Evolutionary conservation across 176 grass and related monocot species (phyloP).

Genomic region (Rhipidocladum racemiflorum): DNA sequence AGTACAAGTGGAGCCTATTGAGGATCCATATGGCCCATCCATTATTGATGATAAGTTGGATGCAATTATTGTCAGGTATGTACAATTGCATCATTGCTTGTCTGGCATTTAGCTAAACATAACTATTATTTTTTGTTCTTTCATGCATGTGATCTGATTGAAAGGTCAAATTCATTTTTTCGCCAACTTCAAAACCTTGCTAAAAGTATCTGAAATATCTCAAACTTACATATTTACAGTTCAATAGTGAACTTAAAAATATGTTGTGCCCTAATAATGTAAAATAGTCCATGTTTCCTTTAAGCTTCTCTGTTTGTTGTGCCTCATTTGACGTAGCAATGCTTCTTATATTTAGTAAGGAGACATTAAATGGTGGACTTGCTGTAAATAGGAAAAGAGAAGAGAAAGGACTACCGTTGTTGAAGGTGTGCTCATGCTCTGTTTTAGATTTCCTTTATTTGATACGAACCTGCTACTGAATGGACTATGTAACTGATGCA

Average conservation of each 20-base stretch:
- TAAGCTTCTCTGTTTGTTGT: not conserved
- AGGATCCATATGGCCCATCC: conserved; percentile 65
- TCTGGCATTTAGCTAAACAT: conserved; percentile 8
- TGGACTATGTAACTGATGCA: not conserved
- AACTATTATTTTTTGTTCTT: conserved; percentile 9
- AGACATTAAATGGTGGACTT: conserved; percentile 52
- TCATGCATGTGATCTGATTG: conserved; percentile 4
- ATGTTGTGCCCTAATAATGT: not conserved
- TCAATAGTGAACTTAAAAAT: not conserved
- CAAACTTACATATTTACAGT: conserved; percentile 13
- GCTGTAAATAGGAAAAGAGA: conserved; percentile 64
- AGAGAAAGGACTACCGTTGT: conserved; percentile 43
- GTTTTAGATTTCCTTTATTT: conserved; percentile 10
- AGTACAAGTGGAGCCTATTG: conserved; percentile 68
- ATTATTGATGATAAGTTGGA: conserved; percentile 60
- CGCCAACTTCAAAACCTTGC: not conserved
- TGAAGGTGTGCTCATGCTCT: conserved; percentile 38
- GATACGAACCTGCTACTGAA: not conserved
- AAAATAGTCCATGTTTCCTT: conserved; percentile 21
- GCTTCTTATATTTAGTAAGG: conserved; percentile 49
- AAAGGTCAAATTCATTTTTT: not conserved
- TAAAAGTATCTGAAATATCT: not conserved
- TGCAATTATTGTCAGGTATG: conserved; percentile 68
- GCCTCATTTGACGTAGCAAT: conserved; percentile 11
- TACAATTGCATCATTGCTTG: not conserved